phyloP scores from a whole-genome alignment of 106 monocot genomes.

The Phalaenopsis equestris region DNA sequence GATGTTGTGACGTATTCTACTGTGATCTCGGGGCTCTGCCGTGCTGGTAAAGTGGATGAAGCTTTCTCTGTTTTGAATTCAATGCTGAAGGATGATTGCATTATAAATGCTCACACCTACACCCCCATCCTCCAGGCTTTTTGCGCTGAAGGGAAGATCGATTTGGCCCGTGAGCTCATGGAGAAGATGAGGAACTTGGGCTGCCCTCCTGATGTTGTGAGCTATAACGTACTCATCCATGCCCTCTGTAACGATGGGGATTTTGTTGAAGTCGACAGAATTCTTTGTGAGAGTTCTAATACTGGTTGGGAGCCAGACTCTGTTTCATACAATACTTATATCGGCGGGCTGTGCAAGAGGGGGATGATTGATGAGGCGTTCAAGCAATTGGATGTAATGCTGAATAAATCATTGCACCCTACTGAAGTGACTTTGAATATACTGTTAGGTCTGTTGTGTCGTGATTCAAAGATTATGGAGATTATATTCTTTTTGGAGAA shows the following conservation, averaged over 20 bases:
- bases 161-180: slow-evolving; percentile 23
- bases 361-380: slow-evolving; percentile 35
- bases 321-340: slow-evolving; percentile 45
- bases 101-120: slow-evolving; percentile 22
- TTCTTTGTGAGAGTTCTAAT: slow-evolving; percentile 20
- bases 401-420: slow-evolving; percentile 27
- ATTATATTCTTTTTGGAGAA: slow-evolving; percentile 27
- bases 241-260: slow-evolving; percentile 36
- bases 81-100: slow-evolving; percentile 19
- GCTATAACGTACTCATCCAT: slow-evolving; percentile 35
- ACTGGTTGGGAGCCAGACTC: slow-evolving; percentile 48
- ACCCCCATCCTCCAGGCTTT: slow-evolving; percentile 34
- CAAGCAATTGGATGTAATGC: slow-evolving; percentile 29
- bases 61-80: slow-evolving; percentile 26
- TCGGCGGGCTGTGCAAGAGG: slow-evolving; percentile 39
- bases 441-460: slow-evolving; percentile 34
- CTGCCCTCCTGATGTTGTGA: slow-evolving; percentile 34
- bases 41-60: slow-evolving; percentile 31
- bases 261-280: slow-evolving; percentile 32
- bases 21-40: slow-evolving; percentile 34
- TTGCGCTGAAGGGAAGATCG: slow-evolving; percentile 24
- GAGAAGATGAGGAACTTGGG: slow-evolving; percentile 29
- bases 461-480: slow-evolving; percentile 19
- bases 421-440: slow-evolving; percentile 49
- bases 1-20: slow-evolving; percentile 44